These are phyloP conservation scores for Aegilops umbellulata DNA, from an alignment of 176 grass and related monocot species.

Conservation along the genomic window DNA sequence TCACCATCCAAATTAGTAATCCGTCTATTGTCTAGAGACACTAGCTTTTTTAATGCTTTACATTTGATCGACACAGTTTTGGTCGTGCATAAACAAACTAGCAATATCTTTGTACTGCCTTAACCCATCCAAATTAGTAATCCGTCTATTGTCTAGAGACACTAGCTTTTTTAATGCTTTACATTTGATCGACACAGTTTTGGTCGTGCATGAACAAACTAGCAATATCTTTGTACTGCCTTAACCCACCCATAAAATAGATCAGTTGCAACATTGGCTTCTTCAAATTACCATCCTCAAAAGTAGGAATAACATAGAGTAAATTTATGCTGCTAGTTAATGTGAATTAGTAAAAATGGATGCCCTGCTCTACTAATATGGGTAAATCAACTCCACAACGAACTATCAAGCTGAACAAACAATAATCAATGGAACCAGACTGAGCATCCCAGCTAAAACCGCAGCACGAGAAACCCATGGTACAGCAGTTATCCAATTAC, in stretches of 20 bases:
- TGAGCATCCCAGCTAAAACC: not conserved
- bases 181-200: not conserved
- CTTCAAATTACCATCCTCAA: conserved; percentile 7
- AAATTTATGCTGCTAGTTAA: not conserved
- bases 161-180: not conserved
- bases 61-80: not conserved
- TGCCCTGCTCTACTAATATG: not conserved
- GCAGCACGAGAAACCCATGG: not conserved
- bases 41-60: not conserved
- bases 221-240: not conserved
- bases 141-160: not conserved
- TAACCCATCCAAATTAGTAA: not conserved
- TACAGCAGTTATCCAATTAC: not conserved
- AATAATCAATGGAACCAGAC: not conserved
- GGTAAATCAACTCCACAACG: not conserved
- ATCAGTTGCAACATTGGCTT: not conserved
- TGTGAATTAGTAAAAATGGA: not conserved
- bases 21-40: not conserved
- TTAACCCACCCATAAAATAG: not conserved
- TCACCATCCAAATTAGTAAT: not conserved
- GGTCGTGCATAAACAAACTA: not conserved
- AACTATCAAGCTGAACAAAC: not conserved
- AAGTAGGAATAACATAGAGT: not conserved
- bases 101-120: not conserved
- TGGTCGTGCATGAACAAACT: not conserved